Evolutionary conservation across 2,329 filamentous ascomycete species (phyloP), one percentile per base, ranked within the genome.

Genomic region (Diplodia sapinea): DNA sequence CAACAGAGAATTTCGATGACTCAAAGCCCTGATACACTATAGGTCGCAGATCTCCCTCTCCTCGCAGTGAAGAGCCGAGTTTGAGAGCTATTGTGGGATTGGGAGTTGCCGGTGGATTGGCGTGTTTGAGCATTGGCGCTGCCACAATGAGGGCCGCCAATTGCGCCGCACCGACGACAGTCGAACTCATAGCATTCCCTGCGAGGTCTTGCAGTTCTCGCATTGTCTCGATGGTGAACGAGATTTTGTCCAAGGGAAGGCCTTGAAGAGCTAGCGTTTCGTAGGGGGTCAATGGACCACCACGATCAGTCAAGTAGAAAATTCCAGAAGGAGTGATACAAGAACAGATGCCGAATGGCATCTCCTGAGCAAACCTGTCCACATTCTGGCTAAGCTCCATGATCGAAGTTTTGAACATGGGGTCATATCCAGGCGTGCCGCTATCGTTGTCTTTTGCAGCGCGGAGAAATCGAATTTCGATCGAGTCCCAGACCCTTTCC

Each of bases 111-210:
- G 13, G 8, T 7, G 59, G 26, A 26, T n/a, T 17, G 9, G 5
- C 17, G 12, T 38, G 51, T 17, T 56, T 49, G 31, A 67, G 49
- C 26, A 57, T 13, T 13, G 31, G 31, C 4, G 17, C 56, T 66
- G 70, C 76, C 29, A 77, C 74, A 47, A 88, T 83, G 1, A 94
- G 75, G 0, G 87, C 84, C 1, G 87, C 81, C 1, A 92, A 72
- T 1, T 91, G 83, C 0, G 86, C 85, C 1, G 85, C 82, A 2
- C 88, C 89, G 11, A 93, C 87, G 0, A 93, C 89, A 0, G 91
- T 90, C 0, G 87, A 87, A 0, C 86, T 88, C 91, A 94, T 94
- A 0, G 91, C 91, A 74, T 95, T 94, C 0, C 91, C 91, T 1
- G 90, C 90, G 2, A 94, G 79, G 70, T 93, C 87, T 70, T 89